These are phyloP conservation scores for Incumbomyces lentus DNA, from an alignment of 2,329 filamentous ascomycete genomes.

Conservation along the genomic window DNA sequence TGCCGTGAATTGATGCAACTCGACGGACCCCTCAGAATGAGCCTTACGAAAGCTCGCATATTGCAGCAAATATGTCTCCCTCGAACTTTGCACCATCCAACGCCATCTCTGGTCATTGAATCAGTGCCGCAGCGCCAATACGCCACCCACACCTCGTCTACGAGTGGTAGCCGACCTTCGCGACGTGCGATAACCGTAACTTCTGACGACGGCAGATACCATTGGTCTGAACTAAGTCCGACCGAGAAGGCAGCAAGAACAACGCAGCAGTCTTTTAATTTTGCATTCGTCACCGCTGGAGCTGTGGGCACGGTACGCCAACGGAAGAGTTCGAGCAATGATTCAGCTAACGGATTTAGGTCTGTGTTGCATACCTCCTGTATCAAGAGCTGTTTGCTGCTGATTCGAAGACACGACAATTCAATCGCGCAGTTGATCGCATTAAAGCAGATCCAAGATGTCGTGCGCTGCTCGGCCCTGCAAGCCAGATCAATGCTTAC, in stretches of 20 bases:
- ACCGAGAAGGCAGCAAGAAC: slow-evolving; percentile 73
- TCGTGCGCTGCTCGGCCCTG: slow-evolving; percentile 61
- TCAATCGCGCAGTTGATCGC: slow-evolving; percentile 74
- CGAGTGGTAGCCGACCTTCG: slow-evolving; percentile 30
- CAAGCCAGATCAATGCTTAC: slow-evolving; percentile 65
- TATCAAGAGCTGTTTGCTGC: slow-evolving; percentile 75
- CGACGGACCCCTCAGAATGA: too few species aligned
- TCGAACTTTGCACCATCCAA: not conserved
- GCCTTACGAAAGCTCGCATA: slow-evolving; percentile 12
- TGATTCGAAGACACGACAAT: slow-evolving; percentile 75
- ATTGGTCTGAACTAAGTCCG: slow-evolving; percentile 66
- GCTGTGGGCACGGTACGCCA: slow-evolving; percentile 60
- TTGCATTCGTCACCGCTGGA: slow-evolving; percentile 65
- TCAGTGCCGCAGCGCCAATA: slow-evolving; percentile 28
- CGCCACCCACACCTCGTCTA: slow-evolving; percentile 44
- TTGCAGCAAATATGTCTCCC: slow-evolving; percentile 17
- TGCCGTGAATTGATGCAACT: too few species aligned
- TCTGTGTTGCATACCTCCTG: slow-evolving; percentile 65
- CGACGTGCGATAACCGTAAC: slow-evolving; percentile 68
- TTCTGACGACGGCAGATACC: slow-evolving; percentile 73
- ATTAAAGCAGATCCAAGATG: slow-evolving; percentile 65
- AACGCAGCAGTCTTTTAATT: slow-evolving; percentile 84
- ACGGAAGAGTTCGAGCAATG: too few species aligned
- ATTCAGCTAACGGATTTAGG: slow-evolving; percentile 35
- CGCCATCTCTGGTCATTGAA: too few species aligned